These are phyloP conservation scores for Arxiozyma telluris DNA, from an alignment of 1,139 yeast genomes.

Conservation along the genomic window DNA sequence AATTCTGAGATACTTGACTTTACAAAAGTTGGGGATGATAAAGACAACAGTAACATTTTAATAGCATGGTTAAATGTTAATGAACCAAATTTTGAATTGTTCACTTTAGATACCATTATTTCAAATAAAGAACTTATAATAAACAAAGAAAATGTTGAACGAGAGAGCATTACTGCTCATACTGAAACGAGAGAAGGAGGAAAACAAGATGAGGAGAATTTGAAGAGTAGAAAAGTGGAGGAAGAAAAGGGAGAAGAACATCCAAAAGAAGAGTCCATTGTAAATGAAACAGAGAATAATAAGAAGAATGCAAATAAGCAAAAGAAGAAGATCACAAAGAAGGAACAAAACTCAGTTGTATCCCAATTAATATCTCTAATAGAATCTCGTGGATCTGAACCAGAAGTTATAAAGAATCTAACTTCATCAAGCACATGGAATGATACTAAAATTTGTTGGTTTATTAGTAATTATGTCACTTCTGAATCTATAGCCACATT, in stretches of 20 bases:
- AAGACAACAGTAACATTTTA: constrained; percentile 10
- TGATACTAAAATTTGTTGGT: constrained; percentile 20
- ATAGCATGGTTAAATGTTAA: constrained; percentile 30
- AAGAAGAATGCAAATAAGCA: constrained; percentile 6
- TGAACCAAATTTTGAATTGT: constrained; percentile 26
- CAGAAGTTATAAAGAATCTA: constrained; percentile 11
- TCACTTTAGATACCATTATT: constrained; percentile 15
- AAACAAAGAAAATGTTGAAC: constrained; percentile 10
- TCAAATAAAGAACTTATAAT: constrained; percentile 16
- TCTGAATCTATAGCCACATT: constrained; percentile 10
- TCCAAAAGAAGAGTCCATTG: not conserved
- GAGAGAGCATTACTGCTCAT: not conserved
- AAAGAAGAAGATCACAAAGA: constrained; percentile 15
- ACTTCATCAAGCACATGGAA: constrained; percentile 18
- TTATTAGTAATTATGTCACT: constrained; percentile 13
- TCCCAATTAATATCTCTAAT: constrained; percentile 14
- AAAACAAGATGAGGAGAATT: constrained; percentile 3
- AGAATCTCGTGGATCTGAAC: constrained; percentile 8
- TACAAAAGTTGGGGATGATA: constrained; percentile 20
- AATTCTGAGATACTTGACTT: constrained; percentile 24
- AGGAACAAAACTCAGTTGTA: constrained; percentile 18
- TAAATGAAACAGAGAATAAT: constrained; percentile 1
- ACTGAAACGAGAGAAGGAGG: not conserved
- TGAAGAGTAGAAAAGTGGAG: not conserved
- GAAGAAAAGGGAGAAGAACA: not conserved